phyloP scores from a whole-genome alignment of 2,329 filamentous ascomycete genomes.

The Ustulina deusta region DNA sequence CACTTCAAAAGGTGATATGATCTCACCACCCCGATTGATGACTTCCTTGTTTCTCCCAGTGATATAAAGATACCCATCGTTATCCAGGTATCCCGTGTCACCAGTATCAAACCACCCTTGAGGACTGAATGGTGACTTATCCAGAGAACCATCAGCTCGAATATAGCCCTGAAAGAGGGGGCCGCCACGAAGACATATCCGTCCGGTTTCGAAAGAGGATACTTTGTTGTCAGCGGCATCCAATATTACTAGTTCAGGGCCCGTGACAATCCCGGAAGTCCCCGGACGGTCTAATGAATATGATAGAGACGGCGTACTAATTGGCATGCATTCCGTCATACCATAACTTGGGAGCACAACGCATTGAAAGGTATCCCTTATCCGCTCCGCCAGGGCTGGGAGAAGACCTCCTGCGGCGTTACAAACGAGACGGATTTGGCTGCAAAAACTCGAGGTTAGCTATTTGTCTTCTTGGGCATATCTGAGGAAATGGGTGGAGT shows the following conservation, averaged over 20 bases:
- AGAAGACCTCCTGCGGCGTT: conserved; percentile 67
- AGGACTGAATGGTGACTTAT: conserved; percentile 60
- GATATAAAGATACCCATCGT: conserved; percentile 64
- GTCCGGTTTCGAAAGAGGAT: conserved; percentile 55
- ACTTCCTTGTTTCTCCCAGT: conserved; percentile 68
- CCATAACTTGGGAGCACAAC: conserved; percentile 68
- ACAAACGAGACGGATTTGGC: conserved; percentile 63
- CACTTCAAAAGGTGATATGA: conserved; percentile 71
- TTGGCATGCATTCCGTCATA: conserved; percentile 72
- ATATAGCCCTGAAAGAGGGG: conserved; percentile 66
- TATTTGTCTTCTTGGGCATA: not conserved
- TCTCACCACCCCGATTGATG: conserved; percentile 68
- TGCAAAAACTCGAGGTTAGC: not conserved
- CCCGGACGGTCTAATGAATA: conserved; percentile 65
- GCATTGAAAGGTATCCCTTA: conserved; percentile 64
- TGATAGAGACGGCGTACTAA: conserved; percentile 65
- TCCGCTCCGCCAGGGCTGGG: conserved; percentile 61
- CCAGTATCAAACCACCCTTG: conserved; percentile 68
- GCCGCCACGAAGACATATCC: conserved; percentile 64
- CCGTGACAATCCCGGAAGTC: conserved; percentile 64
- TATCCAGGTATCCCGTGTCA: conserved; percentile 65
- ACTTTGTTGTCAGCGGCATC: conserved; percentile 55
- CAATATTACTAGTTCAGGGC: conserved; percentile 64
- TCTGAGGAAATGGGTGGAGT: not conserved
- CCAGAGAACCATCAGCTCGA: conserved; percentile 56